Conservation (phyloP, 1,139 yeast species). For the Chernovozyma sophiae-reginae region DNA sequence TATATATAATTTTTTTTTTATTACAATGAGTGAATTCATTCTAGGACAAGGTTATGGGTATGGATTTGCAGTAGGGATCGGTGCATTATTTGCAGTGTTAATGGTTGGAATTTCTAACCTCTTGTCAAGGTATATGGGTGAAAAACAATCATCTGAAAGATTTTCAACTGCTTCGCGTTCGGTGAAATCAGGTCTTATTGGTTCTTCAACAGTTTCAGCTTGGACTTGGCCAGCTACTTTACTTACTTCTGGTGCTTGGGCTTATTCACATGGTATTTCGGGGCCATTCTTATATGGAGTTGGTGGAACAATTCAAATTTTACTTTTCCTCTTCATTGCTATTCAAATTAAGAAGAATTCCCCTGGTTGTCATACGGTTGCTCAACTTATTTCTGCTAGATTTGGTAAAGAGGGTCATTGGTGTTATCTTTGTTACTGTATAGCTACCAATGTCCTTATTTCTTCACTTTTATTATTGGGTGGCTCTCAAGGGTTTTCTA, state of each 20-base stretch:
- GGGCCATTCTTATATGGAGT: slow-evolving; percentile 75
- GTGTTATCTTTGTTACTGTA: slow-evolving; percentile 13
- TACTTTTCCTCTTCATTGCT: slow-evolving; percentile 68
- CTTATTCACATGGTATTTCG: slow-evolving; percentile 26
- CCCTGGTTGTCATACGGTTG: slow-evolving; percentile 72
- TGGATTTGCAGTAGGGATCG: slow-evolving; percentile 36
- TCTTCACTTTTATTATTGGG: slow-evolving; percentile 13
- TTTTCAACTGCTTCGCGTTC: slow-evolving; percentile 38
- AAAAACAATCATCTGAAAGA: slow-evolving; percentile 35
- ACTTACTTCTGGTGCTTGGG: slow-evolving; percentile 30
- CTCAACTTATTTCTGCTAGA: slow-evolving; percentile 64
- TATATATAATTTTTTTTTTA: no score
- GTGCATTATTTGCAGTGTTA: slow-evolving; percentile 36
- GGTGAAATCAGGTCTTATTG: slow-evolving; percentile 33
- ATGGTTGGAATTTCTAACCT: slow-evolving; percentile 31
- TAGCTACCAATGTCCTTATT: slow-evolving; percentile 14
- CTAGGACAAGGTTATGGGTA: slow-evolving; percentile 28
- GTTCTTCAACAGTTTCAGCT: slow-evolving; percentile 32
- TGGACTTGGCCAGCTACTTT: slow-evolving; percentile 44
- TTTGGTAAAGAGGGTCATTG: slow-evolving; percentile 49
- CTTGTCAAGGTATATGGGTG: slow-evolving; percentile 27
- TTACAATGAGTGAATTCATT: slow-evolving; percentile 6
- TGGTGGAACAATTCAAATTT: slow-evolving; percentile 73
- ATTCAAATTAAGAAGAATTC: slow-evolving; percentile 70
- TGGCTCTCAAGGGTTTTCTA: slow-evolving; percentile 15